Evolutionary conservation across 225 moss, liverwort and hornwort species (phyloP).

Genomic region (Pleurozium schreberi): DNA sequence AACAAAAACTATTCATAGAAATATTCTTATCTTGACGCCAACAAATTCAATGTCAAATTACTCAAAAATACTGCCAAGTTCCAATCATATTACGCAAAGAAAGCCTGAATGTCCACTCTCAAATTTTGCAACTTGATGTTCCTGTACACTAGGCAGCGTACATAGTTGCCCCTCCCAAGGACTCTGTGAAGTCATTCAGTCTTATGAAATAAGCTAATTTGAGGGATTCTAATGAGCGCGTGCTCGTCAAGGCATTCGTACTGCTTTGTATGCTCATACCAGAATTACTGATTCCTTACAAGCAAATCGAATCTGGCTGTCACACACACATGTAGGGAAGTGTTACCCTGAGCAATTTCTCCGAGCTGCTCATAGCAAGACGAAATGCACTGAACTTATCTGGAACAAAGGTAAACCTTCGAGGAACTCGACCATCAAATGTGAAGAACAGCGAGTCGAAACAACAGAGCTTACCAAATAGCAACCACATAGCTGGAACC

Average conservation of each 20-base stretch:
- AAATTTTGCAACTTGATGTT: not conserved
- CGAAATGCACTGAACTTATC: not conserved
- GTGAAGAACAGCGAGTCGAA: not conserved
- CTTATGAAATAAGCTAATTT: not conserved
- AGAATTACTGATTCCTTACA: not conserved
- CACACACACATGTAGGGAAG: not conserved
- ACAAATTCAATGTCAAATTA: rapidly evolving
- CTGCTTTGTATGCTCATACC: not conserved
- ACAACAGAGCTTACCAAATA: not conserved
- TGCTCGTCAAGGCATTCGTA: not conserved
- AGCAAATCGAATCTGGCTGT: not conserved
- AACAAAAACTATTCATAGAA: not conserved
- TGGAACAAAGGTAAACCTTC: not conserved
- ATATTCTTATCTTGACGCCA: rapidly evolving
- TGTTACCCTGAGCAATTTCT: not conserved
- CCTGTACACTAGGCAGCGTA: too few relatives aligned
- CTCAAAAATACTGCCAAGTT: not conserved
- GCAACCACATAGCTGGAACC: not conserved
- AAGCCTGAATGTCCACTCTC: not conserved
- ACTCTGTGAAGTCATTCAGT: not conserved
- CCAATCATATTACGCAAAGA: too few relatives aligned
- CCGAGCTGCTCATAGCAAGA: not conserved
- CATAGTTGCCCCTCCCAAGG: not conserved
- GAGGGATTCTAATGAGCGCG: not conserved
- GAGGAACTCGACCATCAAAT: not conserved